These are phyloP conservation scores for Starmera caribaea DNA, from an alignment of 805 yeast genomes.

Conservation along the genomic window DNA sequence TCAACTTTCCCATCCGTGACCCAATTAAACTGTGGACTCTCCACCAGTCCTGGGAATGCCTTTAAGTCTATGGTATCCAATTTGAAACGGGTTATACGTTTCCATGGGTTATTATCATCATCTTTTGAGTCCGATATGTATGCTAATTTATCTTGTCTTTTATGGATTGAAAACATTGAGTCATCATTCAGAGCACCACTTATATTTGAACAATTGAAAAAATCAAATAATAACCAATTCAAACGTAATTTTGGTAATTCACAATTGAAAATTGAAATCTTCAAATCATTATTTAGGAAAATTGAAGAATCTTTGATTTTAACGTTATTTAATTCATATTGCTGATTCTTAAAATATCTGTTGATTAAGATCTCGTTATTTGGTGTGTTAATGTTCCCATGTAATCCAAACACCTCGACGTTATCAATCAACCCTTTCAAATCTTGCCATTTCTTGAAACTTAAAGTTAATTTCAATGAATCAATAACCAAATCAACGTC, in stretches of 20 bases:
- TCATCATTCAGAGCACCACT: constrained; percentile 63
- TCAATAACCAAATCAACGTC: constrained; percentile 77
- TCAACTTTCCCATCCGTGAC: constrained; percentile 62
- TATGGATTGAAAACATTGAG: constrained; percentile 68
- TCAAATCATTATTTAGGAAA: constrained; percentile 5
- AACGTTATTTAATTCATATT: constrained; percentile 30
- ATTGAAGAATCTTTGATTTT: constrained; percentile 44
- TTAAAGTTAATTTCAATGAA: constrained; percentile 67
- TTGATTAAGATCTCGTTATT: constrained; percentile 14
- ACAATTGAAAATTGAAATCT: constrained; percentile 51
- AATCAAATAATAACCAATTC: constrained; percentile 50
- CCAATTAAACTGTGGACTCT: constrained; percentile 47
- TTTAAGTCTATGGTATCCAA: constrained; percentile 28
- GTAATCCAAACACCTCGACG: constrained; percentile 68
- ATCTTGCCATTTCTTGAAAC: constrained; percentile 77
- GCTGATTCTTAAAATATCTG: constrained; percentile 24
- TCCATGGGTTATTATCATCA: constrained; percentile 32
- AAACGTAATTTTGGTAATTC: constrained; percentile 53
- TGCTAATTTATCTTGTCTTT: constrained; percentile 51
- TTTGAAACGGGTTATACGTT: constrained; percentile 38
- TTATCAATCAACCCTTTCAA: constrained; percentile 79
- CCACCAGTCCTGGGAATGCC: constrained; percentile 22
- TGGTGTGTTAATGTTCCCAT: constrained; percentile 64
- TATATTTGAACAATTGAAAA: constrained; percentile 59
- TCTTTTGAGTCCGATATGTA: constrained; percentile 29